phyloP scores from a whole-genome alignment of 2,329 filamentous ascomycete species.

The Cercospora sojina region DNA sequence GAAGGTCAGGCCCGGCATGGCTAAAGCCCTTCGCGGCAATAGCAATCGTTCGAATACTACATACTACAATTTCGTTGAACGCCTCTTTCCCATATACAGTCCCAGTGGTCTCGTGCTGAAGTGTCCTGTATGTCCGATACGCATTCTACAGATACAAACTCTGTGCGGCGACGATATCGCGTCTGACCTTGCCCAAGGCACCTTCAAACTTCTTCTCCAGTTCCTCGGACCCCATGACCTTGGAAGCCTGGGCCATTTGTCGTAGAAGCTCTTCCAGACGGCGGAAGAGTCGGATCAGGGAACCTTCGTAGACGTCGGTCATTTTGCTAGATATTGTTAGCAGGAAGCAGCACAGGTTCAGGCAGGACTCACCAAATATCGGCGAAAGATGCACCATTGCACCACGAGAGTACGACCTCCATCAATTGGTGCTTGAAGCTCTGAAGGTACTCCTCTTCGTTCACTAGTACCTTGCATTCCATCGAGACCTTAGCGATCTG shows the following conservation, averaged over 20 bases:
- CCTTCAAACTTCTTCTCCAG: slow-evolving; percentile 88
- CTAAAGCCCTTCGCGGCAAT: slow-evolving; percentile 12
- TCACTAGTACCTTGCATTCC: slow-evolving; percentile 90
- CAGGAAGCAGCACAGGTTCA: slow-evolving; percentile 8
- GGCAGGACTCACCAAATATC: slow-evolving; percentile 79
- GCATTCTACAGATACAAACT: slow-evolving; percentile 74
- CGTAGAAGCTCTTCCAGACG: slow-evolving; percentile 89
- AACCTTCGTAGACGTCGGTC: slow-evolving; percentile 97
- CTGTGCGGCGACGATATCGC: slow-evolving; percentile 93
- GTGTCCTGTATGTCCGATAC: background rate
- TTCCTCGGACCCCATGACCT: slow-evolving; percentile 97
- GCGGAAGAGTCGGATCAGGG: slow-evolving; percentile 91
- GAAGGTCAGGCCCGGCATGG: slow-evolving; percentile 13
- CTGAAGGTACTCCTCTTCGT: slow-evolving; percentile 89
- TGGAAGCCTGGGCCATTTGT: slow-evolving; percentile 92
- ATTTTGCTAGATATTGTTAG: slow-evolving; percentile 70
- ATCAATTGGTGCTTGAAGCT: slow-evolving; percentile 93
- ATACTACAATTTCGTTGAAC: slow-evolving; percentile 3
- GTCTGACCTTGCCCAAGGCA: slow-evolving; percentile 77
- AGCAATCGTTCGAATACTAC: slow-evolving; percentile 3
- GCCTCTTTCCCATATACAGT: background rate
- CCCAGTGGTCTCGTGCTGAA: background rate
- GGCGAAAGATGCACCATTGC: slow-evolving; percentile 82
- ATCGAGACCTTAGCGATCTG: slow-evolving; percentile 89
- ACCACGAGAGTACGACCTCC: slow-evolving; percentile 93